Conservation (phyloP, 2,329 filamentous ascomycete genomes). For the Aspergillus amoenus region DNA sequence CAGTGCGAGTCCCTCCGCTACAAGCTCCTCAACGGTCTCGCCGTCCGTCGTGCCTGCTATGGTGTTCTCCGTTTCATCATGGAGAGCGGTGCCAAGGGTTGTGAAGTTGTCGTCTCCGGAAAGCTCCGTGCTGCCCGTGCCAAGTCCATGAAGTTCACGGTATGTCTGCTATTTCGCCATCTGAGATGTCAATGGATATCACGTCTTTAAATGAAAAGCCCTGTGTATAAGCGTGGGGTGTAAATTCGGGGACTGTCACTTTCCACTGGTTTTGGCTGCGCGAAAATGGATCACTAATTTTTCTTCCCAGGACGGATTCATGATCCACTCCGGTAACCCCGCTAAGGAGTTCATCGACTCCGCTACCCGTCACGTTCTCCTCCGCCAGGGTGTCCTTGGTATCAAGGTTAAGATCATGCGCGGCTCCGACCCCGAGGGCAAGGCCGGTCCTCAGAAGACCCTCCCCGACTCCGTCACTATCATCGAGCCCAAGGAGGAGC, state of each 20-base stretch:
- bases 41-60: constrained; percentile 98
- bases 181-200: not conserved
- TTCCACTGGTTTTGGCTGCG: not conserved
- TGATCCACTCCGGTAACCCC: constrained; percentile 99
- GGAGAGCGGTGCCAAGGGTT: constrained; percentile 99
- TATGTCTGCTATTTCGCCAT: constrained; percentile 41
- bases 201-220: not conserved
- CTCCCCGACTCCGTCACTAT: constrained; percentile 98
- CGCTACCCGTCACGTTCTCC: constrained; percentile 98
- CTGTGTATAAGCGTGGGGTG: not conserved
- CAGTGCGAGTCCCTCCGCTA: constrained; percentile 99
- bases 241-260: not conserved
- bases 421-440: constrained; percentile 98
- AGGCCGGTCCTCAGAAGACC: constrained; percentile 94
- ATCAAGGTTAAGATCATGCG: constrained; percentile 99
- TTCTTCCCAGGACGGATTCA: constrained; percentile 78
- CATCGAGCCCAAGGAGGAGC: constrained; percentile 99
- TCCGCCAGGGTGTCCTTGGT: constrained; percentile 98
- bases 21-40: constrained; percentile 99
- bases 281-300: constrained; percentile 8
- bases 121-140: constrained; percentile 98
- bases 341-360: constrained; percentile 99
- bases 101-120: constrained; percentile 98
- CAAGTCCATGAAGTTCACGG: constrained; percentile 99
- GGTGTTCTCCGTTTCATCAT: constrained; percentile 99